Base-by-base conservation (phyloP, 176 grass and related monocot species). In the Rhipidocladum racemiflorum region DNA sequence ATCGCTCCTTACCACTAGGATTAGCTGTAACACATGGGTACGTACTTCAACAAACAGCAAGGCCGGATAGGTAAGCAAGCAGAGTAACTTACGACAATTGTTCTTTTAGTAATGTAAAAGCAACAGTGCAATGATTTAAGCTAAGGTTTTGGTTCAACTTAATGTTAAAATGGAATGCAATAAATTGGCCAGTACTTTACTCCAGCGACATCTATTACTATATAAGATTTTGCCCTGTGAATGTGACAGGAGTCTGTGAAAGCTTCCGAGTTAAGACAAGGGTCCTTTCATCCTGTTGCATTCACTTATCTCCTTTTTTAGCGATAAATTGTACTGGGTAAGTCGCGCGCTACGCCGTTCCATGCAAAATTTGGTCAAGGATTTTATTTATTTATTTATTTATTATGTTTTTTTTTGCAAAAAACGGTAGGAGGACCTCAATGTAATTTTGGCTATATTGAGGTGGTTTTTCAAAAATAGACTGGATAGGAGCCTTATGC, bases 1-100 rank as follows among this genome's bases (percentile, higher is more conserved):
- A 64, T 80, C 50, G 42, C 17, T 75, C 82, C 82, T 75, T 51
- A 36, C 87, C 70, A 35, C 10, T 69, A 46, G 79, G 54, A 54
- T 13, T 61, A 32, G 11, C 20, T 48, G 40, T 14, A 78, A 63
- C 76, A 64, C 42, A 65, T 78, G 76, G 60, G 27, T 10, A 62
- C 60, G n/a, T n/a, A n/a, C n/a, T 62, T 6, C 12, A 29, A 17
- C n/a, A 30, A 13, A 62, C 6, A 30, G 60, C 12, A 20, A 78
- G 48, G 20, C 42, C n/a, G 59, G 45, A 78, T 5, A 21, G 40
- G 48, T 64, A 45, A 23, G 21, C 53, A 44, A 30, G 42, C 35
- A 61, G 17, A 61, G 38, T 61, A 24, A 57, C 6, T 55, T 30
- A 20, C 16, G 18, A 50, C 25, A 50, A 23, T 10, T 56, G 23